These are phyloP conservation scores for Citrus medica DNA, from an alignment of 345 rosid species.

Conservation along the genomic window DNA sequence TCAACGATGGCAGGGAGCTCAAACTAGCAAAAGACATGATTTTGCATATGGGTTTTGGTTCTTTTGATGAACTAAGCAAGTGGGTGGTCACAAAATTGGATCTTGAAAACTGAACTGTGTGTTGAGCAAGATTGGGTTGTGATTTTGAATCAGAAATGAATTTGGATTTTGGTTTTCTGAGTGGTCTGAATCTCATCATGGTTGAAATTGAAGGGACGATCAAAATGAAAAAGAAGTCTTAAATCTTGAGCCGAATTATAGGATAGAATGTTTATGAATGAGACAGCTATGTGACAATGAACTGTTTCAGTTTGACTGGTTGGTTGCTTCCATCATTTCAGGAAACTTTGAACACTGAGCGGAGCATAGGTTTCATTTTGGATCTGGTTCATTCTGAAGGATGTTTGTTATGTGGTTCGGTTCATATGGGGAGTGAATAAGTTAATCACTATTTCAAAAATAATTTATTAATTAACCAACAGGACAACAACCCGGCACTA, in stretches of 20 bases:
- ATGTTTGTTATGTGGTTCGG: background rate
- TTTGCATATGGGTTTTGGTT: constrained; percentile 5
- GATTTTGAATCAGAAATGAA: background rate
- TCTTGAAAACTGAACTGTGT: background rate
- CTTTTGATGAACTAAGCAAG: background rate
- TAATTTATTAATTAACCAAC: too few relatives aligned
- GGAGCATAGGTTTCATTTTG: background rate
- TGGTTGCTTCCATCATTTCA: background rate
- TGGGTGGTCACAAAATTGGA: background rate
- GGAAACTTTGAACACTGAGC: background rate
- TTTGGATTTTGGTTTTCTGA: constrained; percentile 1
- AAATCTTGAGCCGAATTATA: background rate
- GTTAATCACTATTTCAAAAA: too few relatives aligned
- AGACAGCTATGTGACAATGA: too few relatives aligned
- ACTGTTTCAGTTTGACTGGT: background rate
- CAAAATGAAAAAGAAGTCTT: background rate
- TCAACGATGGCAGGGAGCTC: background rate
- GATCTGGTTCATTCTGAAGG: background rate
- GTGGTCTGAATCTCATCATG: constrained; percentile 14
- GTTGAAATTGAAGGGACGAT: background rate
- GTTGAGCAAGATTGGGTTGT: background rate
- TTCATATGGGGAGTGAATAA: too few relatives aligned
- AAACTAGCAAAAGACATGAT: background rate
- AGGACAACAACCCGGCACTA: too few relatives aligned
- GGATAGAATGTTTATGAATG: too few relatives aligned